Base-by-base conservation (phyloP, 2,329 filamentous ascomycete species). In the Achaetomium macrosporum region DNA sequence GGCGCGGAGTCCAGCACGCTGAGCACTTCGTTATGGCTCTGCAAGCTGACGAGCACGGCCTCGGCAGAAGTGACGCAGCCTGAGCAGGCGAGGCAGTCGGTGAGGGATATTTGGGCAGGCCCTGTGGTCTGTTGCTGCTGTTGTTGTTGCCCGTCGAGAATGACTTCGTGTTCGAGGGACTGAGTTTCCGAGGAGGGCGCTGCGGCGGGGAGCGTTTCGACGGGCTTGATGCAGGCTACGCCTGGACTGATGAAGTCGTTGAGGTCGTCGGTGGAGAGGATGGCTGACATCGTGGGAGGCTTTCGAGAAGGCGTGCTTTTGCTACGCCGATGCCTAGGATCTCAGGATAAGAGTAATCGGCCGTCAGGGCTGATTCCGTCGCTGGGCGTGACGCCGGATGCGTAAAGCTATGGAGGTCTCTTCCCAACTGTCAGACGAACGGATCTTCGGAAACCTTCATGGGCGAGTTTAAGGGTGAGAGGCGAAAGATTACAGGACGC, bases 211-310 rank as follows among this genome's bases (percentile, higher is more conserved):
- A 99, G 81, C 2, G 90, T 95, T 70, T 99, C 93, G 67, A 99
- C 80, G 29, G 93, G 93, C 67, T 99, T 97, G 71, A 99, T 97
- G 73, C 93, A 99, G 58, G 93, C 93, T 65, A 99, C 91, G 57
- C 92, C 91, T 13, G 93, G 93, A 53, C 88, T 93, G 68, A 99
- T 99, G 74, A 99, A 99, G 77, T 99, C 93, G 76, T 99, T 99
- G 57, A 99, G 78, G 69, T 96, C 91, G 75, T 99, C 92, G 65
- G 87, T 86, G 52, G 91, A 97, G 64, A 99, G 86, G 65, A 99
- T 99, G 58, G 93, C 93, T 68, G 90, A 96, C 93, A 99, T 99
- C 58, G 69, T 76, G 61, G 42, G 47, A 19, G 41, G 16, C 39
- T 30, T 31, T 29, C 11, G 20, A 5, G 36, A 10, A 8, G 9